Conservation (phyloP, 1,284 basidiomycete genomes). For the Chalciporus sp. region DNA sequence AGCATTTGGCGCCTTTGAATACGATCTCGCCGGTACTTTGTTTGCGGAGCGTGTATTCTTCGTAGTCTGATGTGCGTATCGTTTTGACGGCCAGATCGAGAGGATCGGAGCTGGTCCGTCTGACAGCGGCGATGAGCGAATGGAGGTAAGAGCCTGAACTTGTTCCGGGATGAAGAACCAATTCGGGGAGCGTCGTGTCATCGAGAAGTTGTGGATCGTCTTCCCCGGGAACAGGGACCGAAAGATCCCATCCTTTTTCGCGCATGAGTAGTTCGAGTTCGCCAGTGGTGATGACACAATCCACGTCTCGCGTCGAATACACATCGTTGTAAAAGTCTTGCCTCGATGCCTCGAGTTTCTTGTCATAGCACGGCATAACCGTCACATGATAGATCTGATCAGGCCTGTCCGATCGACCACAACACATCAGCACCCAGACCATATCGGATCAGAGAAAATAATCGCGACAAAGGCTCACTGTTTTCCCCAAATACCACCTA, state of each 20-base stretch:
- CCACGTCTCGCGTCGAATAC: slow-evolving; percentile 87
- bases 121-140: slow-evolving; percentile 62
- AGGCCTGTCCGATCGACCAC: slow-evolving; percentile 50
- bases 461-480: slow-evolving; percentile 48
- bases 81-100: slow-evolving; percentile 56
- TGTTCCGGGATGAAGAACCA: slow-evolving; percentile 80
- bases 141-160: slow-evolving; percentile 95
- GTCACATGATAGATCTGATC: slow-evolving; percentile 92
- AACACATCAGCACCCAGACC: slow-evolving; percentile 15
- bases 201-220: slow-evolving; percentile 17
- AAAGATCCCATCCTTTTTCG: slow-evolving; percentile 82
- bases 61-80: slow-evolving; percentile 59
- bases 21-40: slow-evolving; percentile 58
- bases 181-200: slow-evolving; percentile 59
- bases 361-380: slow-evolving; percentile 99
- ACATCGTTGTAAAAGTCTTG: slow-evolving; percentile 85
- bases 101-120: slow-evolving; percentile 41
- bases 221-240: slow-evolving; percentile 54
- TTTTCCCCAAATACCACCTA: slow-evolving; percentile 64
- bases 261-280: slow-evolving; percentile 88
- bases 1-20: slow-evolving; percentile 94
- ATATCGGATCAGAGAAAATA: neutral
- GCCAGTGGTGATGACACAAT: slow-evolving; percentile 97
- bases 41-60: slow-evolving; percentile 65
- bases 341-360: slow-evolving; percentile 97